A percentile compares a stretch with the other conserved stretches of the same genome.
phyloP scores from a whole-genome alignment of 768 basidiomycete genomes.

The Mycena galericulata region DNA sequence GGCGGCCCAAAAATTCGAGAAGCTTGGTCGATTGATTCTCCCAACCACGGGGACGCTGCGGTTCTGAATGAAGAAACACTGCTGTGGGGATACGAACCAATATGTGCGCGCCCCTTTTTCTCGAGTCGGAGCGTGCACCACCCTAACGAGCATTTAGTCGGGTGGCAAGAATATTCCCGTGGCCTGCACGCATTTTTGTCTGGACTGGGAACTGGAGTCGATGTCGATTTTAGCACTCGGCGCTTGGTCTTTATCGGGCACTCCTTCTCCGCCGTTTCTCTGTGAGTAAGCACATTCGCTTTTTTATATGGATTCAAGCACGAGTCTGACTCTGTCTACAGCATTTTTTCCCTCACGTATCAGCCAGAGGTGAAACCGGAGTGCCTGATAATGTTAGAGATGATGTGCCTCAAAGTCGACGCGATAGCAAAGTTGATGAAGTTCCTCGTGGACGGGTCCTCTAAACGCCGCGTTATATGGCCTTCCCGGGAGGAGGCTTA shows the following conservation, averaged over 20 bases:
- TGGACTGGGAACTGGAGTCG: constrained; percentile 60
- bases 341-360: constrained; percentile 57
- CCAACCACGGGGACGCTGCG: constrained; percentile 68
- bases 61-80: constrained; percentile 59
- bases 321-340: constrained; percentile 32
- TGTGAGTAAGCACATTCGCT: constrained; percentile 52
- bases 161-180: constrained; percentile 67
- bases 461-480: constrained; percentile 64
- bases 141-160: constrained; percentile 46
- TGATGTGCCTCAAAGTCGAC: constrained; percentile 49
- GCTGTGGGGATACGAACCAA: constrained; percentile 52
- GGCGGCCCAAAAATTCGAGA: constrained; percentile 55
- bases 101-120: constrained; percentile 54
- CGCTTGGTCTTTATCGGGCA: constrained; percentile 65
- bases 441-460: constrained; percentile 47
- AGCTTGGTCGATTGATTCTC: constrained; percentile 63
- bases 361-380: constrained; percentile 52
- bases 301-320: no score
- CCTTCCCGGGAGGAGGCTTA: constrained; percentile 61
- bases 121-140: not conserved
- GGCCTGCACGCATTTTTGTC: constrained; percentile 60
- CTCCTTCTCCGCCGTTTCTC: constrained; percentile 62
- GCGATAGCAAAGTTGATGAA: constrained; percentile 27
- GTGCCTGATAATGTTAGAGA: constrained; percentile 58
- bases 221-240: constrained; percentile 61